Evolutionary conservation across 345 rosid species (phyloP).

Genomic region (Turritis glabra): DNA sequence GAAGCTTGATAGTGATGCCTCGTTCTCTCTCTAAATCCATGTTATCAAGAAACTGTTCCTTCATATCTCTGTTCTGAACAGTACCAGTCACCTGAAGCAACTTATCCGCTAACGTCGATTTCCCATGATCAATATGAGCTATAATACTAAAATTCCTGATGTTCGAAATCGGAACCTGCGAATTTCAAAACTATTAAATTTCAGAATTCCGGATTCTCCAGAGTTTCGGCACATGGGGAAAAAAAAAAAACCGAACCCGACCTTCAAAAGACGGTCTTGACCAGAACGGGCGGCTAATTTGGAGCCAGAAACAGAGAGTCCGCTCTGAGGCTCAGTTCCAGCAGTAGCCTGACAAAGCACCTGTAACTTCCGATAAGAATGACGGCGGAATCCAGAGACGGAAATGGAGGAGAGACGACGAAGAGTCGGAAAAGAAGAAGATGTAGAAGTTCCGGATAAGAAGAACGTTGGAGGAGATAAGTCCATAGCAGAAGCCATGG

Average conservation of each 20-base stretch:
- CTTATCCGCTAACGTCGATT: conserved; percentile 94
- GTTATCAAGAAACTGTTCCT: conserved; percentile 95
- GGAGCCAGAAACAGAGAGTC: conserved; percentile 37
- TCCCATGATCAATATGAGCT: conserved; percentile 98
- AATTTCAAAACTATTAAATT: not conserved
- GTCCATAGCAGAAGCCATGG: conserved; percentile 44
- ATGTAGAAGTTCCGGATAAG: conserved; percentile 46
- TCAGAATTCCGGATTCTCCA: not conserved
- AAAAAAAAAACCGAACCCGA: not conserved
- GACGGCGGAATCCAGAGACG: conserved; percentile 10
- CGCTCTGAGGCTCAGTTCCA: conserved; percentile 41
- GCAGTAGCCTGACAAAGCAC: conserved; percentile 45
- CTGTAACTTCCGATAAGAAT: conserved; percentile 17
- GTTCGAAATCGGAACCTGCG: conserved; percentile 69
- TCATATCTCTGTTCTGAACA: conserved; percentile 90
- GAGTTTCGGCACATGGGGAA: not conserved
- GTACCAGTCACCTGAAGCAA: conserved; percentile 94
- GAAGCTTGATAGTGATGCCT: conserved; percentile 96
- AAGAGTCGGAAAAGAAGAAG: not conserved
- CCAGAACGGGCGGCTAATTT: conserved; percentile 51
- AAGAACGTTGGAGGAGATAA: conserved; percentile 44
- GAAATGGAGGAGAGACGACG: conserved; percentile 31
- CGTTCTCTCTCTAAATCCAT: conserved; percentile 99
- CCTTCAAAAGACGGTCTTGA: conserved; percentile 81
- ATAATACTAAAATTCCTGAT: conserved; percentile 88